Base-by-base conservation (phyloP, 768 basidiomycete species). In the Mycena kentingensis region DNA sequence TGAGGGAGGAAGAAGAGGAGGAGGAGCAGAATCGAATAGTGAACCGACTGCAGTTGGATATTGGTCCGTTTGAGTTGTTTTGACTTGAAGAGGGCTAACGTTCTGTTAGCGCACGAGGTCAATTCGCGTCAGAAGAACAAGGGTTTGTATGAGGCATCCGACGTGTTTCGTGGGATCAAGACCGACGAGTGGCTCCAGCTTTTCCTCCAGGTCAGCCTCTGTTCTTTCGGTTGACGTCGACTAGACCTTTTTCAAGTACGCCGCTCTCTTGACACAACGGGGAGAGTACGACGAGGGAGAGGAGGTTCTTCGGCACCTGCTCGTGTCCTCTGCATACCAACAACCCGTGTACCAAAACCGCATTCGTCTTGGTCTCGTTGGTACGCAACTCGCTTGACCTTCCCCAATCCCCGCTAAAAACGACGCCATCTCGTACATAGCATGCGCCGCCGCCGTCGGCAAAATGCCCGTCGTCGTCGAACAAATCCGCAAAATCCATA, bases 161-260 rank as follows among this genome's bases (percentile, higher is more conserved):
- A 84, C 44, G 74, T 81, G 0, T 98, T 95, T 67, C 85, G 95
- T 11, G 90, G 90, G 0, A 75, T 96, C 29, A 77, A 77, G 3
- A 92, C 93, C 60, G 87, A 88, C 49, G 84, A 88, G 46, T 99
- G 96, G 96, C 66, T 96, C 41, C 75, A 77, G 15, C 63, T 98
- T 34, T 85, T 93, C 65, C 83, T 97, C 75, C 89, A 94, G 77
- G 96, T 93, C 45, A 43, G 76, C 64, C 12, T 16, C 21, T 31
- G 26, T 8, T n/a, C 53, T 49, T 8, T 42, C 46, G 1, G 18
- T 26, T 34, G 27, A 32, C 13, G 6, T 22, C 19, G 11, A 13
- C 3, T 38, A 45, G 41, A 43, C 22, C 5, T 31, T 2, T n/a
- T n/a, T 62, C 42, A 57, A 95, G 93, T 90, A 91, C 63, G 77